A percentile compares a stretch with the other conserved stretches of the same genome.
Conservation (phyloP, 805 yeast species). For the Sugiyamaella boreocaroliniensis region DNA sequence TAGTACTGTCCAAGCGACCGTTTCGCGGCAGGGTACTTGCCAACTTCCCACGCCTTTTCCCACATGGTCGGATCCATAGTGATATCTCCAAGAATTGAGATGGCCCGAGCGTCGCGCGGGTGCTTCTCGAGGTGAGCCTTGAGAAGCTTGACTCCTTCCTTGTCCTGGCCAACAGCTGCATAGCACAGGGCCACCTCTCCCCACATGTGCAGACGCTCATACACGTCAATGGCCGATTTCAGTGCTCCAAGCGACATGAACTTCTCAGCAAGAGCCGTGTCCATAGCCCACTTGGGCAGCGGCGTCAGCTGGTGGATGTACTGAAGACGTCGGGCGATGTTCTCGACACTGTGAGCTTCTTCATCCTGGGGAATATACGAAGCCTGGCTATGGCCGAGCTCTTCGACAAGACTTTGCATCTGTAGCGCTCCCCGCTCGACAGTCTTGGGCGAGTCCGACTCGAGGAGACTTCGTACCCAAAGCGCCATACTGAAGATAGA, state of each 20-base stretch:
- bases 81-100: conserved; percentile 80
- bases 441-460: conserved; percentile 72
- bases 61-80: conserved; percentile 59
- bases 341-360: conserved; percentile 26
- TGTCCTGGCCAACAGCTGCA: conserved; percentile 73
- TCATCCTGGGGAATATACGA: conserved; percentile 34
- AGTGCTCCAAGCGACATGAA: conserved; percentile 78
- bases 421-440: conserved; percentile 92
- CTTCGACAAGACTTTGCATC: conserved; percentile 86
- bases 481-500: conserved; percentile 69
- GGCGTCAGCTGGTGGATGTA: conserved; percentile 71
- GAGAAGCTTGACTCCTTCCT: conserved; percentile 57
- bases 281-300: conserved; percentile 81
- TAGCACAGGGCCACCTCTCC: conserved; percentile 86
- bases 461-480: conserved; percentile 85
- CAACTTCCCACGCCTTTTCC: conserved; percentile 82
- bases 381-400: conserved; percentile 60
- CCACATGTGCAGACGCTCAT: conserved; percentile 66
- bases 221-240: conserved; percentile 83
- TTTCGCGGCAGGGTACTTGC: conserved; percentile 78
- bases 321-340: conserved; percentile 49
- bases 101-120: conserved; percentile 77
- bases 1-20: conserved; percentile 69
- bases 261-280: conserved; percentile 74
- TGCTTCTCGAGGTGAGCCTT: conserved; percentile 44